Percentiles rank a stretch among this genome's conserved stretches.
phyloP scores from a whole-genome alignment of 345 rosid species.

The Linum usitatissimum region DNA sequence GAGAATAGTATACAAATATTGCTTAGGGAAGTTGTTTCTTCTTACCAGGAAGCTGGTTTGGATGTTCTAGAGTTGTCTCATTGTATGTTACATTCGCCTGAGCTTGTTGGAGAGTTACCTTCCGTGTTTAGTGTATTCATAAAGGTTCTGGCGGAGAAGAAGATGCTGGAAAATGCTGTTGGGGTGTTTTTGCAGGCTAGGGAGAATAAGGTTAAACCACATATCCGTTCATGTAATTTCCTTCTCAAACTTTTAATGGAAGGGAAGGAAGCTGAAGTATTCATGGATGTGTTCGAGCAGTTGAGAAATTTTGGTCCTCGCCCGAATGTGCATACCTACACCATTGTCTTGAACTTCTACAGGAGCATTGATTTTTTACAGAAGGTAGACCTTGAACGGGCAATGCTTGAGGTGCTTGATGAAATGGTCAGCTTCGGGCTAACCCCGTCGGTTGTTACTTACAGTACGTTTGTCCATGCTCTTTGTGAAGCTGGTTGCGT shows the following conservation, averaged over 20 bases:
- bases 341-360: constrained; percentile 39
- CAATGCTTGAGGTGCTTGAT: constrained; percentile 22
- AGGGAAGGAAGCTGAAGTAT: constrained; percentile 19
- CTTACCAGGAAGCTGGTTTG: constrained; percentile 17
- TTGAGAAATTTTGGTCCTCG: constrained; percentile 36
- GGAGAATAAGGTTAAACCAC: constrained; percentile 22
- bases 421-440: constrained; percentile 33
- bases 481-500: constrained; percentile 34
- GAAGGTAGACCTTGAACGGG: constrained; percentile 16
- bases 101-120: constrained; percentile 13
- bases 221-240: constrained; percentile 40
- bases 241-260: constrained; percentile 43
- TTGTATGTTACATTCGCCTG: constrained; percentile 23
- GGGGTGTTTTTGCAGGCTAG: constrained; percentile 23
- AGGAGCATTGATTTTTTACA: constrained; percentile 22
- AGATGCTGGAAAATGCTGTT: constrained; percentile 32
- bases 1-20: constrained; percentile 29
- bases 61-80: constrained; percentile 28
- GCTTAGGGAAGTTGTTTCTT: constrained; percentile 30
- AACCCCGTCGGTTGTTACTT: constrained; percentile 31
- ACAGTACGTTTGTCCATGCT: constrained; percentile 31
- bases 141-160: constrained; percentile 40
- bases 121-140: constrained; percentile 29
- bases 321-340: constrained; percentile 40
- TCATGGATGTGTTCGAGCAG: constrained; percentile 23